Conservation (phyloP, 345 rosid species). For the Punica granatum region DNA sequence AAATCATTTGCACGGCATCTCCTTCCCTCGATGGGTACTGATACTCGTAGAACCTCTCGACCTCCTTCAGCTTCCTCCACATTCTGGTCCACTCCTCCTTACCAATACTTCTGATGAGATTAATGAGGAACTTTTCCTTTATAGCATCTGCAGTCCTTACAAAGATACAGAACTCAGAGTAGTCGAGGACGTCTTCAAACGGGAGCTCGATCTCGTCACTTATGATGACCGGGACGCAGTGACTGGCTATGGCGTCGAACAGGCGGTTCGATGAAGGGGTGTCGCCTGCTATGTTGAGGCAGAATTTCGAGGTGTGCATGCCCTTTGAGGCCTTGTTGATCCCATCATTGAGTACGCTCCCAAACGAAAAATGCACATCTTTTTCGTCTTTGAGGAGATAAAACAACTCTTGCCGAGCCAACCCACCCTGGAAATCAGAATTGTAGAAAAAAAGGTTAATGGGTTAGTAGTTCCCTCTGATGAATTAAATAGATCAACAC, state of each 20-base stretch:
- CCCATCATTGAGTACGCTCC: conserved; percentile 4
- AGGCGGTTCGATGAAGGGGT: conserved; percentile 23
- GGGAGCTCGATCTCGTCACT: conserved; percentile 39
- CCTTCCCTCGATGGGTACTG: conserved; percentile 31
- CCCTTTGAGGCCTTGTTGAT: conserved; percentile 6
- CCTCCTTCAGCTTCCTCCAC: conserved; percentile 29
- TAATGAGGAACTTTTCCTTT: conserved; percentile 29
- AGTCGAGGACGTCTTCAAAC: conserved; percentile 32
- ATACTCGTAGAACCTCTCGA: conserved; percentile 28
- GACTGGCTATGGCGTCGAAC: conserved; percentile 39
- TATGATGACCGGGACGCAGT: conserved; percentile 35
- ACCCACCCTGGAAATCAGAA: conserved; percentile 5
- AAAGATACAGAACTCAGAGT: conserved; percentile 31
- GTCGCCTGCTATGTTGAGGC: conserved; percentile 13
- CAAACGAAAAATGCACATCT: conserved; percentile 9
- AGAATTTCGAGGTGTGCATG: conserved; percentile 8
- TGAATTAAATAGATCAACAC: neutral
- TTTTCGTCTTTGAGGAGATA: conserved; percentile 12
- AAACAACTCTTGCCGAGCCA: conserved; percentile 9
- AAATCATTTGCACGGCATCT: conserved; percentile 32
- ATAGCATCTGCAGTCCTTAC: conserved; percentile 26
- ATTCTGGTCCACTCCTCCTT: conserved; percentile 29
- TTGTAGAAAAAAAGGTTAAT: neutral
- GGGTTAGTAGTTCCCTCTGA: neutral
- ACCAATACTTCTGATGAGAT: conserved; percentile 25